A percentile compares a stretch with the other conserved stretches of the same genome.
These are phyloP conservation scores for Glonium stellatum DNA, from an alignment of 495 filamentous ascomycete genomes.

Conservation along the genomic window DNA sequence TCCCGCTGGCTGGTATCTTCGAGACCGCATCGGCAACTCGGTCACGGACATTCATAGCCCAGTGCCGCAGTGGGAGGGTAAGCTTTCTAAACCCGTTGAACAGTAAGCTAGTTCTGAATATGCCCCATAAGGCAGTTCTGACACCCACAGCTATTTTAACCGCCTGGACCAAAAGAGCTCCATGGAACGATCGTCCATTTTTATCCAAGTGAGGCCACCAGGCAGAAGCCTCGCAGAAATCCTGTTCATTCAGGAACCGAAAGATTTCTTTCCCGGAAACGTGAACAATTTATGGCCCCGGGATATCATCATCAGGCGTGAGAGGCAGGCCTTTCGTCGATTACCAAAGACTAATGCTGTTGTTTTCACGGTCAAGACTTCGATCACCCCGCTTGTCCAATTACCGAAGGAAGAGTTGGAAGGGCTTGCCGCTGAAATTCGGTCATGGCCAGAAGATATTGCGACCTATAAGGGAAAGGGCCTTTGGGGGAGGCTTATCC, in stretches of 20 bases:
- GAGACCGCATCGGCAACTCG: constrained; percentile 49
- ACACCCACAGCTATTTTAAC: constrained; percentile 16
- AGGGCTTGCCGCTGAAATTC: constrained; percentile 44
- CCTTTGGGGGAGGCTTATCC: constrained; percentile 43
- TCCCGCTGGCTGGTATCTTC: constrained; percentile 51
- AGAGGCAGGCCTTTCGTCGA: constrained; percentile 51
- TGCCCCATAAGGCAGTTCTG: not conserved
- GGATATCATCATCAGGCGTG: constrained; percentile 43
- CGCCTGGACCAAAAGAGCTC: not conserved
- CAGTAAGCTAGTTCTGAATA: constrained; percentile 38
- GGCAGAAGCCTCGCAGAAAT: constrained; percentile 4
- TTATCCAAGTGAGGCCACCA: constrained; percentile 14
- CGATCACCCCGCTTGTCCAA: constrained; percentile 43
- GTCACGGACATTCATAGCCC: constrained; percentile 47
- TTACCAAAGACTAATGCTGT: constrained; percentile 44
- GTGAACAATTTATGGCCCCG: constrained; percentile 1
- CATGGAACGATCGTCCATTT: constrained; percentile 18
- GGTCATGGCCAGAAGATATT: constrained; percentile 48
- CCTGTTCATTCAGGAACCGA: constrained; percentile 17
- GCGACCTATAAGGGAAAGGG: constrained; percentile 47
- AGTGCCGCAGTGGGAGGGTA: constrained; percentile 50
- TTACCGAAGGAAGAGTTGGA: constrained; percentile 41
- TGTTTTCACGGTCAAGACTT: constrained; percentile 51
- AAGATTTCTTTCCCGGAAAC: constrained; percentile 23
- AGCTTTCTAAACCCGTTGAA: constrained; percentile 46